Evolutionary conservation across 768 basidiomycete genomes (phyloP).

Genomic region (Pilatotrama ljubarskyi): DNA sequence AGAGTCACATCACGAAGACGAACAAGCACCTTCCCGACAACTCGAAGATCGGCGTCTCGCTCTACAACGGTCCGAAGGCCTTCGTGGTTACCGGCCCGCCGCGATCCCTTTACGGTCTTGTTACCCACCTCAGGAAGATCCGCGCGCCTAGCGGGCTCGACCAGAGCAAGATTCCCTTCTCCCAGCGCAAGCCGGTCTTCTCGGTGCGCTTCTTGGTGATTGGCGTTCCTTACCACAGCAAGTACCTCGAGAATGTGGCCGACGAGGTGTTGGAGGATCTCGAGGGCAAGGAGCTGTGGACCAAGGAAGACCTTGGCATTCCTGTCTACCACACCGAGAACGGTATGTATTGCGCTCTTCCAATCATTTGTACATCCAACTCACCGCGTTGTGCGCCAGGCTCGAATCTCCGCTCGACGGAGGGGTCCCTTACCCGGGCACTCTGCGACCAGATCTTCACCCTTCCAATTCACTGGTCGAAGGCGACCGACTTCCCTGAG

Average conservation of each 20-base stretch:
- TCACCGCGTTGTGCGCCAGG: conserved; percentile 48
- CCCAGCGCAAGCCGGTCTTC: conserved; percentile 93
- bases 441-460: conserved; percentile 95
- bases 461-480: conserved; percentile 88
- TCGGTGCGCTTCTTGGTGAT: conserved; percentile 93
- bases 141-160: conserved; percentile 85
- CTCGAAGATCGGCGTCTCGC: conserved; percentile 81
- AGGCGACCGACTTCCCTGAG: conserved; percentile 87
- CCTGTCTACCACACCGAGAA: conserved; percentile 92
- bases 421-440: conserved; percentile 79
- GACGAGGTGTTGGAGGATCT: conserved; percentile 76
- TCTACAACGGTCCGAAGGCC: conserved; percentile 88
- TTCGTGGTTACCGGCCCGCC: conserved; percentile 94
- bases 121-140: conserved; percentile 86
- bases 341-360: conserved; percentile 52
- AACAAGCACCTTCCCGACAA: conserved; percentile 82
- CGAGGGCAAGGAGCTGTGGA: conserved; percentile 77
- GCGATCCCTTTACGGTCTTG: conserved; percentile 90
- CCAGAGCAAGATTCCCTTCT: conserved; percentile 92
- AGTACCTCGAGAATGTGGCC: conserved; percentile 73
- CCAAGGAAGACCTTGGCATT: conserved; percentile 64
- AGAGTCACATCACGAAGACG: conserved; percentile 81
- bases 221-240: conserved; percentile 94
- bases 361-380: not conserved
- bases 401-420: conserved; percentile 71